Evolutionary conservation across 139 green algal species (phyloP), one percentile per base, ranked within the genome.

Genomic region (Deuterostichococcus epilithicus): DNA sequence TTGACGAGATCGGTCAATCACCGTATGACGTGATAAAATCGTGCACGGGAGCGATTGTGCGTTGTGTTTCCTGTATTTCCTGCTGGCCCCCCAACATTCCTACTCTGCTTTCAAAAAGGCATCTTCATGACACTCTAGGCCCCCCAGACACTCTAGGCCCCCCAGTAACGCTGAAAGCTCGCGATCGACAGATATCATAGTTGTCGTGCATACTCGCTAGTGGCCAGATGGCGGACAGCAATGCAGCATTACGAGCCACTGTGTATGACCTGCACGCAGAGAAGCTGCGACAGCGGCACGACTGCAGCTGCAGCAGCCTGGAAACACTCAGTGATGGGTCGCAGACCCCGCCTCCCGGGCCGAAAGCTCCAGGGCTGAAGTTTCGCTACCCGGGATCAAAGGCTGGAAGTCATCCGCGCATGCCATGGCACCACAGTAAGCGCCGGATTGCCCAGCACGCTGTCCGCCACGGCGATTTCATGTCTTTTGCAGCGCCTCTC

Each of bases 391-490:
- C 52, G 3, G 52, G 52, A 25, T n/a, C 13, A 13, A 63, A 63
- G 52, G 52, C 52, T 20, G 52, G 52, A 13, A 63, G 42, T 20
- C 35, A 58, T 25, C 39, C 42, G 47, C 74, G 37, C 47, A 42
- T 65, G 60, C 30, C 58, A 15, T 79, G 74, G 74, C 52, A 42
- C 20, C 58, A 79, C 58, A 65, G 74, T 79, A 38, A 44, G 52
- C 74, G 34, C 2, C 22, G 22, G 34, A 63, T 63, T 63, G 10
- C 52, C 42, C 42, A 52, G 8, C 42, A 23, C 42, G 13, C 42
- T 63, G 52, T 28, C 52, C 26, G 18, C 8, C 8, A 52, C 13
- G 42, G 42, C 42, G 13, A 52, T 8, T 52, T 8, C 42, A 52
- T 52, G 8, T 13, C 13, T 8, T 13, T 8, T 13, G 13, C 42